Base-by-base conservation (phyloP, 2,329 filamentous ascomycete genomes). In the Aspergillus sp. region DNA sequence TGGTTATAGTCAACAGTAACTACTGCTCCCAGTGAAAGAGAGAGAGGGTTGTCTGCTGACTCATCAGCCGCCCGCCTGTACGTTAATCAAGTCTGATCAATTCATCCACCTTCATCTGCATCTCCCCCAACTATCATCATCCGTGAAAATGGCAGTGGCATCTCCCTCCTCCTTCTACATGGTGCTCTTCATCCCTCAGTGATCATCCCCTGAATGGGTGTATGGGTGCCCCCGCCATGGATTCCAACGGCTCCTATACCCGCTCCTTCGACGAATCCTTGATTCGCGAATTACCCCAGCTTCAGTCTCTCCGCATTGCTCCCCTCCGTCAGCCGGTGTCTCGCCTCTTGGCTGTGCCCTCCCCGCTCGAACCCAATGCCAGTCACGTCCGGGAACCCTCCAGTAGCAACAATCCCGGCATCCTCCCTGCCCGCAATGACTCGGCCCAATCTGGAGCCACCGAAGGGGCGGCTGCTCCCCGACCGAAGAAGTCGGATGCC, bases 261-360 rank as follows among this genome's bases (percentile, higher is more conserved):
- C 69, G 73, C 47, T 66, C 70, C 48, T 74, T 77, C 59, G 78
- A 81, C 64, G 78, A 81, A 65, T 73, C 75, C 50, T 64, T 75
- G 54, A 71, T 75, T 39, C 76, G 76, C 50, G 78, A 80, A 64
- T 70, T 78, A 27, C 76, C 78, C 55, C 74, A 78, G 57, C 72
- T 76, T 10, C 75, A 72, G 36, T 70, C 75, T 62, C 70, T 82
- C 54, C 78, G 76, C 59, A 82, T 82, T 53, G 75, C 80, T 62
- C 80, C 80, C 55, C 73, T 82, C 21, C 80, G 79, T 32, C 77
- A 81, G 63, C 79, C 78, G 11, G 74, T 77, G 19, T 77, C 77
- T 13, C 75, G 75, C 39, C 72, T 71, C 39, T 71, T 77, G 61
- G 78, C 74, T 56, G 69, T 73, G 39, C 78, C 78, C n/a, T 74